Conservation (phyloP, 2,329 filamentous ascomycete species). For the Nothophaeocryptopus gaeumannii region DNA sequence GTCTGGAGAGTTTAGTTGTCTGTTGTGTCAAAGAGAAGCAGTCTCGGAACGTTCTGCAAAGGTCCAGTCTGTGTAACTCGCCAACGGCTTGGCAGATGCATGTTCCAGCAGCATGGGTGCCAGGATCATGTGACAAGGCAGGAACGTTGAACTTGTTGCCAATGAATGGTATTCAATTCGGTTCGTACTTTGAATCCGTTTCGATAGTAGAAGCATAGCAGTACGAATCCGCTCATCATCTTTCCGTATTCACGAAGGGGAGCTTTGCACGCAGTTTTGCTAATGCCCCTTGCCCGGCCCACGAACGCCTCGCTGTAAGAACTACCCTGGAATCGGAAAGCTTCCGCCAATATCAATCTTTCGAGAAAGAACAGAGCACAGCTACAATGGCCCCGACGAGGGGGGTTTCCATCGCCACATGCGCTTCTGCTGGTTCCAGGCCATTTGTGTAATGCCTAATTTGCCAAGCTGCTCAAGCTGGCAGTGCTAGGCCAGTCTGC, state of each 20-base stretch:
- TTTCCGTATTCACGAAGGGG: conserved; percentile 3
- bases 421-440: background rate
- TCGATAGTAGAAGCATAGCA: no score
- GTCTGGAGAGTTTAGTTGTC: background rate
- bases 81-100: background rate
- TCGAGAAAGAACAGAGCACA: background rate
- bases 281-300: background rate
- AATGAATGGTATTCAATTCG: conserved; percentile 2
- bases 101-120: background rate
- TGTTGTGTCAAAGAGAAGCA: no score
- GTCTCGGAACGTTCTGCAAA: no score
- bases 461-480: background rate
- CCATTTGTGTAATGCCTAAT: background rate
- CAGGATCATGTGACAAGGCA: background rate
- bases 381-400: no score
- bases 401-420: background rate
- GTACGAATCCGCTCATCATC: background rate
- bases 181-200: background rate
- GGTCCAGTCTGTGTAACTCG: background rate
- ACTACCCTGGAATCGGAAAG: no score
- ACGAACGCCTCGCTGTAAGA: conserved; percentile 4
- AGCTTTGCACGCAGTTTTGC: conserved; percentile 4
- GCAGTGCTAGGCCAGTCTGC: conserved; percentile 17
- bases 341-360: no score
- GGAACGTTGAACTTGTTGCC: background rate